Evolutionary conservation across 2,329 filamentous ascomycete species (phyloP).

Genomic region (Tolypocladium tropicale): DNA sequence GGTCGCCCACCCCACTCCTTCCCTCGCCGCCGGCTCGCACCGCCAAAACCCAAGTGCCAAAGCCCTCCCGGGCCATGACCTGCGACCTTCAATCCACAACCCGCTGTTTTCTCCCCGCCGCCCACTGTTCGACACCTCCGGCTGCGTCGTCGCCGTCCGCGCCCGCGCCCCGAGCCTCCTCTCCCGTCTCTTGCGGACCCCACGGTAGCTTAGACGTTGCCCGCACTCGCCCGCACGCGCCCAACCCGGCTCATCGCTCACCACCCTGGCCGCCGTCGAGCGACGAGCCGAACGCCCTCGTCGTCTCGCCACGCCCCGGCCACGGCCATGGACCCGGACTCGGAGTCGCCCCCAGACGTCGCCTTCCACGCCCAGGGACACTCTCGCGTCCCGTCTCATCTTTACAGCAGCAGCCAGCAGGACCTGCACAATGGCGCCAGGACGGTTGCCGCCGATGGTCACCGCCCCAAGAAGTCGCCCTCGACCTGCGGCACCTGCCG

Average conservation of each 20-base stretch:
- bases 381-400: background rate
- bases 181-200: background rate
- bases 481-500: slow-evolving; percentile 45
- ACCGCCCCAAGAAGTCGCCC: slow-evolving; percentile 15
- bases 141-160: background rate
- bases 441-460: background rate
- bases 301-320: background rate
- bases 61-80: background rate
- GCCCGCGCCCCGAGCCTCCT: background rate
- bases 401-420: background rate
- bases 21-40: background rate
- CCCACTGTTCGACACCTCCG: background rate
- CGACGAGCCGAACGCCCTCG: background rate
- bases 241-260: background rate
- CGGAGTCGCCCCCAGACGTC: background rate
- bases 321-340: slow-evolving; percentile 3
- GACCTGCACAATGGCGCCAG: background rate
- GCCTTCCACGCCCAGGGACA: background rate
- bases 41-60: background rate
- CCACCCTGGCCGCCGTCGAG: background rate
- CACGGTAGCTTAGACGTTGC: background rate
- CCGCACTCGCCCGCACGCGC: background rate
- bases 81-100: background rate
- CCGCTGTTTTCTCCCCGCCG: background rate
- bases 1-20: background rate